Conservation (phyloP, 371 early-diverging fungal genomes). For the Smittium mucronatum region DNA sequence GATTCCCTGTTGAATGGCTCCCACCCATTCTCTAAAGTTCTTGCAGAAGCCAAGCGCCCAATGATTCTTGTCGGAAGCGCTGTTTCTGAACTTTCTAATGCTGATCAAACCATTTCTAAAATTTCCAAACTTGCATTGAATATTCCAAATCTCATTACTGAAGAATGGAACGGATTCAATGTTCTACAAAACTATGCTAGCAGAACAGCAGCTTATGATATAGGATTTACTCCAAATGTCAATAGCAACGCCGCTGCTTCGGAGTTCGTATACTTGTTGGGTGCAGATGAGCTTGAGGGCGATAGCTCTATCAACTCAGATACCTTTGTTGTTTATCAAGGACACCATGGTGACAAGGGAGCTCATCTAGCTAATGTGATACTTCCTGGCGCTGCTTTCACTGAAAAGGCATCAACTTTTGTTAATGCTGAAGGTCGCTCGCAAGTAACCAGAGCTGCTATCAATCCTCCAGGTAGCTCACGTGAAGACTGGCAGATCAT, state of each 20-base stretch:
- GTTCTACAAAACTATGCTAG: slow-evolving; percentile 80
- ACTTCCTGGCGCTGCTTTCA: slow-evolving; percentile 92
- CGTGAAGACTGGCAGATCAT: slow-evolving; percentile 98
- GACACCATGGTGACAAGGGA: slow-evolving; percentile 95
- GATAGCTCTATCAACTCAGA: slow-evolving; percentile 59
- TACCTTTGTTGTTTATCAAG: slow-evolving; percentile 96
- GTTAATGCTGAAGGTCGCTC: slow-evolving; percentile 94
- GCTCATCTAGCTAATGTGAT: slow-evolving; percentile 91
- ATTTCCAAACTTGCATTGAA: slow-evolving; percentile 44
- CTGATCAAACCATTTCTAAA: slow-evolving; percentile 51
- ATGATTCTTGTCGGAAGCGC: slow-evolving; percentile 80
- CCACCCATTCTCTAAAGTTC: slow-evolving; percentile 60
- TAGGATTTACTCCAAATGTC: slow-evolving; percentile 62
- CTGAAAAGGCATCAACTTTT: slow-evolving; percentile 89
- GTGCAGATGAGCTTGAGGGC: slow-evolving; percentile 72
- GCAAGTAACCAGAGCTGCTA: slow-evolving; percentile 84
- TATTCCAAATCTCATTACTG: slow-evolving; percentile 48
- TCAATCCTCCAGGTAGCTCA: slow-evolving; percentile 77
- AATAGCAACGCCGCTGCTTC: slow-evolving; percentile 31
- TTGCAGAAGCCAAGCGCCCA: slow-evolving; percentile 77
- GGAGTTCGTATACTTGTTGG: slow-evolving; percentile 80
- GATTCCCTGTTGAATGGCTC: slow-evolving; percentile 53
- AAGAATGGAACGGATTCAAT: slow-evolving; percentile 82
- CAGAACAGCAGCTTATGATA: slow-evolving; percentile 78
- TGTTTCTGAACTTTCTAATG: slow-evolving; percentile 59